Evolutionary conservation across 23 red algal species (phyloP), one percentile per base, ranked within the genome.

Genomic region (Rhodosorus marinus): DNA sequence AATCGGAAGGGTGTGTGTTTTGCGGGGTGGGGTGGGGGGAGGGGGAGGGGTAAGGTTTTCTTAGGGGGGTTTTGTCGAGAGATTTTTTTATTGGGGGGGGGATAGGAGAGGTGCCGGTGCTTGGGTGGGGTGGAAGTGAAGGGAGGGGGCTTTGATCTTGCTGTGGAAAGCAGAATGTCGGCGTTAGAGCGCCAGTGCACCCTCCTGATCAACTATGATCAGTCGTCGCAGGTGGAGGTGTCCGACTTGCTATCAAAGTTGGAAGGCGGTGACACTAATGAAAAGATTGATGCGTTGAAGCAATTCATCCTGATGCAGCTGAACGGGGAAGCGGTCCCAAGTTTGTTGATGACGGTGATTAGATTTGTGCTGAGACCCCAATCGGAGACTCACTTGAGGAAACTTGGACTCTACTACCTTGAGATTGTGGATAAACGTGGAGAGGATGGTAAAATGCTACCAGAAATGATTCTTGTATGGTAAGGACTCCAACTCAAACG

Each of bases 401-500:
- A 98, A 57, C 57, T 98, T 2, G 78, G 90, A 26, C 67, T 98
- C 0, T 63, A 76, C 30, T 98, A 71, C 47, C 60, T 98, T 6
- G 90, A 98, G 64, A 79, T 85, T 20, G 79, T 78, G 2, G 90
- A 98, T 38, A 85, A 85, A 25, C 72, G 69, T 29, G 90, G 70
- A 9, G 54, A 57, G 3, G 72, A 84, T 29, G 90, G 90, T 1
- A 85, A 81, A 35, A 84, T 98, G 77, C 79, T 85, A 24, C 90
- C 78, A 19, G 90, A 98, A 48, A 98, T 98, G 77, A 98, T 98
- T 35, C 54, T 98, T 21, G 90, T 98, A 11, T n/a, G n/a, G n/a
- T n/a, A n/a, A n/a, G n/a, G n/a, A n/a, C n/a, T n/a, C n/a, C 35
- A 33, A 33, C n/a, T 54, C 33, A 2, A 33, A 11, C 31, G 48